A percentile compares a stretch with the other conserved stretches of the same genome.
Conservation (phyloP, 2,329 filamentous ascomycete genomes). For the Nemania abortiva region DNA sequence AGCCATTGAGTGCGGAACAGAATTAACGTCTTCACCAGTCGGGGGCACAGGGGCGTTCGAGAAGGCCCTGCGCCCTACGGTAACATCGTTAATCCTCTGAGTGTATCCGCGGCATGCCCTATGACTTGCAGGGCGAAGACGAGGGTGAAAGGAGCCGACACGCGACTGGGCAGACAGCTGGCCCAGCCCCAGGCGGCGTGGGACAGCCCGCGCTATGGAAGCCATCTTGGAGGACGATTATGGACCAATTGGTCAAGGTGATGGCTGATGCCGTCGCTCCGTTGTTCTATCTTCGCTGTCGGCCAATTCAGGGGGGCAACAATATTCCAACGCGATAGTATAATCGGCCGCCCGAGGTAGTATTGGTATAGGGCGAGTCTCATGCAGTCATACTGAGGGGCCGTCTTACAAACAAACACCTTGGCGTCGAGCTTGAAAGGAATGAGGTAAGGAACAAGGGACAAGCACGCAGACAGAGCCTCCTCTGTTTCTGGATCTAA, state of each 20-base stretch:
- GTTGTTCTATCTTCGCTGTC: constrained; percentile 1
- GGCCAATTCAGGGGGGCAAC: neutral
- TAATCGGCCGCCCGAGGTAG: constrained; percentile 1
- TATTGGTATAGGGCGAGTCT: constrained; percentile 15
- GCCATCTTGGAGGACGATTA: constrained; percentile 43
- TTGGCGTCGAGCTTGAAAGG: constrained; percentile 1
- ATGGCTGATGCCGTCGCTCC: constrained; percentile 7
- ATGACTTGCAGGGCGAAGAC: constrained; percentile 33
- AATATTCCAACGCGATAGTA: neutral
- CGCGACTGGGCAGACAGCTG: constrained; percentile 48
- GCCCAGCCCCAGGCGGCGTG: constrained; percentile 49
- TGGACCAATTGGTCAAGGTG: constrained; percentile 7
- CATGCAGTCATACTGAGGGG: constrained; percentile 34
- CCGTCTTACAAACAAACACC: constrained; percentile 1
- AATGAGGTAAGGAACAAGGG: constrained; percentile 1
- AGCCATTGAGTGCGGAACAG: constrained; percentile 40
- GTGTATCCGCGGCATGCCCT: constrained; percentile 44
- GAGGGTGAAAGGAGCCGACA: constrained; percentile 37
- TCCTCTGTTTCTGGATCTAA: neutral
- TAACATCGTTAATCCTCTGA: constrained; percentile 31
- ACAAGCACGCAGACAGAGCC: neutral
- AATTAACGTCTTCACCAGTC: constrained; percentile 38
- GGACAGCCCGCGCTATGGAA: constrained; percentile 44
- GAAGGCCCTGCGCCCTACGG: constrained; percentile 37
- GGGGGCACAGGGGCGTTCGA: constrained; percentile 31